Percentiles rank a stretch among this genome's conserved stretches.
Conservation (phyloP, 352 stramenopile genomes). For the Phytopythium ostracodes region DNA sequence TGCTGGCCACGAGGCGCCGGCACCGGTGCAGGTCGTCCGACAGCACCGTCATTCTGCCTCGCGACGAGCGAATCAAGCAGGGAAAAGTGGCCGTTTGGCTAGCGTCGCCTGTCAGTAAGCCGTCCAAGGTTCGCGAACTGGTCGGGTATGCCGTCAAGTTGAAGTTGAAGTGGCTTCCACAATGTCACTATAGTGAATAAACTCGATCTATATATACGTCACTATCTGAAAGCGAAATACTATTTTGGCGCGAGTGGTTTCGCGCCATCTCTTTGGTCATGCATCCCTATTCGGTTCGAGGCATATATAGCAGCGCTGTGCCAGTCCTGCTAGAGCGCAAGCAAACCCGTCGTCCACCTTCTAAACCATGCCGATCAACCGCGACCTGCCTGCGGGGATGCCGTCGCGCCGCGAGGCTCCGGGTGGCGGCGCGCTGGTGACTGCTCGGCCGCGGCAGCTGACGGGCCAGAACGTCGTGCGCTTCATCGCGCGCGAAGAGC, state of each 20-base stretch:
- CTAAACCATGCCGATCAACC: slow-evolving; percentile 40
- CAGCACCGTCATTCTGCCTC: slow-evolving; percentile 3
- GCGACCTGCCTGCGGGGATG: slow-evolving; percentile 46
- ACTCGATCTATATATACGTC: neutral
- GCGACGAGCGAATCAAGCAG: neutral
- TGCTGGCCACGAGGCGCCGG: slow-evolving; percentile 41
- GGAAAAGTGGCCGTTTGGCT: neutral
- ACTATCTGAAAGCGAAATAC: neutral
- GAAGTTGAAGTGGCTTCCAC: neutral
- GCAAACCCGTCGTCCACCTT: neutral
- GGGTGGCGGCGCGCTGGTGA: slow-evolving; percentile 6
- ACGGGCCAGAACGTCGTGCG: slow-evolving; percentile 61
- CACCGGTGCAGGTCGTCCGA: slow-evolving; percentile 45
- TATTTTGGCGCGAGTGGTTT: slow-evolving; percentile 3
- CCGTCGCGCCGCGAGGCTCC: slow-evolving; percentile 22
- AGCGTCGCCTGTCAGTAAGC: neutral
- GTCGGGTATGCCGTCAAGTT: too few species aligned
- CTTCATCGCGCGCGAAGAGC: slow-evolving; percentile 74
- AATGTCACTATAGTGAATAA: neutral
- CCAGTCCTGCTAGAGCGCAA: too few species aligned
- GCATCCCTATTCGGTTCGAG: too few species aligned
- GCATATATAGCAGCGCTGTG: too few species aligned
- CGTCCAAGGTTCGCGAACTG: neutral
- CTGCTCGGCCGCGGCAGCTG: slow-evolving; percentile 31
- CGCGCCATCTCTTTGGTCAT: neutral